Evolutionary conservation across 257 asterid species (phyloP), one percentile per base, ranked within the genome.

Genomic region (Verbena officinalis): DNA sequence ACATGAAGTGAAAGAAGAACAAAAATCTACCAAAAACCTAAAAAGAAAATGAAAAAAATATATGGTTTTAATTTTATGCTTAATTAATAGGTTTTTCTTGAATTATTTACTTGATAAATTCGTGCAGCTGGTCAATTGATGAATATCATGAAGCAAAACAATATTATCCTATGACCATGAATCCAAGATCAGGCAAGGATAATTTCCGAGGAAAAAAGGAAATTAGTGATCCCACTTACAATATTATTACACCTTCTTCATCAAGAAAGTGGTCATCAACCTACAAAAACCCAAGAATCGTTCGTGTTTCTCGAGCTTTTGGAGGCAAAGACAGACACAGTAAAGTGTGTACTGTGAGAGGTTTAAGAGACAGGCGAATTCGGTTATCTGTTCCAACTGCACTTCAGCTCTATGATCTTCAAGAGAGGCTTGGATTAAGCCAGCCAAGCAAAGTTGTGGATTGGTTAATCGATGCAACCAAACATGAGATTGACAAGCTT

Each of bases 261-360:
- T 46, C 78, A 58, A 77, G 83, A 58, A 82, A 80, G 22, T 86
- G 91, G 95, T 77, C 83, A 89, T 77, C 83, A 49, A 79, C 59
- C 56, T 78, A 67, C 68, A 82, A 74, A 46, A 89, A 89, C 53
- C 96, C 96, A 17, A 80, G 96, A 73, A 89, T 89, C 12, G 95
- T 86, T 0, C 81, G 93, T 0, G 95, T 81, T 15, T 84, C 96
- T 5, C 86, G 90, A 3, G 38, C 72, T 9, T 89, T 81, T 27
- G 95, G 95, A 5, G 95, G 96, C 53, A 89, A 89, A 70, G 95
- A 89, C 65, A 77, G 96, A 60, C 96, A 89, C 51, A 89, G 96
- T 71, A 89, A 89, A 16, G 95, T 89, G 21, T 79, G 88, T 65
- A 89, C 96, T 0, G 70, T 89, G 16, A 77, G 82, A 15, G 96